A percentile compares a stretch with the other conserved stretches of the same genome.
Conservation (phyloP, 352 stramenopile species). For the Phytophthora capsici region DNA sequence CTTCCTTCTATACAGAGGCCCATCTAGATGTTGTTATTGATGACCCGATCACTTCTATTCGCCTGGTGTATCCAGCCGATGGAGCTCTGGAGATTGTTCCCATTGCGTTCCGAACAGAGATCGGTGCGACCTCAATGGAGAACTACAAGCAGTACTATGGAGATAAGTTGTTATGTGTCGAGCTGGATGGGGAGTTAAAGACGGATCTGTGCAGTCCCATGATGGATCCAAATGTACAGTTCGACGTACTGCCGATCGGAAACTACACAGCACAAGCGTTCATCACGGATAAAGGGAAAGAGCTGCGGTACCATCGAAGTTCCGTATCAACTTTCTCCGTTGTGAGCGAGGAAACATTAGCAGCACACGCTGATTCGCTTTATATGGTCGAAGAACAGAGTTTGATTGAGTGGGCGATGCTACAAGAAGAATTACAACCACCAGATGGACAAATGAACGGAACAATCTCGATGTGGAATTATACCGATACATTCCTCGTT, state of each 20-base stretch:
- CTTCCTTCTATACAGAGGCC: neutral
- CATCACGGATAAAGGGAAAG: slow-evolving; percentile 4
- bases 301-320: slow-evolving; percentile 8
- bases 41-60: slow-evolving; percentile 16
- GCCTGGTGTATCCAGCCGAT: slow-evolving; percentile 16
- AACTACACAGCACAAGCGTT: slow-evolving; percentile 17
- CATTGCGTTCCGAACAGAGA: slow-evolving; percentile 15
- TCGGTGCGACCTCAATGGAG: slow-evolving; percentile 8
- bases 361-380: neutral
- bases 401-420: slow-evolving; percentile 17
- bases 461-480: no score
- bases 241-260: slow-evolving; percentile 14
- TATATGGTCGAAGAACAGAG: neutral
- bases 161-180: slow-evolving; percentile 25
- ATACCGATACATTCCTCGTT: slow-evolving; percentile 25
- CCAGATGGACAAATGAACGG: neutral
- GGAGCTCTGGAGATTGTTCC: slow-evolving; percentile 13
- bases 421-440: neutral
- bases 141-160: slow-evolving; percentile 7
- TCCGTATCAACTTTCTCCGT: slow-evolving; percentile 8
- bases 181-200: slow-evolving; percentile 11
- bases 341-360: slow-evolving; percentile 9
- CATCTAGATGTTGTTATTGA: neutral
- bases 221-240: slow-evolving; percentile 3
- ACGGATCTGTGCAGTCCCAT: slow-evolving; percentile 8